Evolutionary conservation across 129 eudicot species (phyloP), one percentile per base, ranked within the genome.

Genomic region (Flaveria bidentis): DNA sequence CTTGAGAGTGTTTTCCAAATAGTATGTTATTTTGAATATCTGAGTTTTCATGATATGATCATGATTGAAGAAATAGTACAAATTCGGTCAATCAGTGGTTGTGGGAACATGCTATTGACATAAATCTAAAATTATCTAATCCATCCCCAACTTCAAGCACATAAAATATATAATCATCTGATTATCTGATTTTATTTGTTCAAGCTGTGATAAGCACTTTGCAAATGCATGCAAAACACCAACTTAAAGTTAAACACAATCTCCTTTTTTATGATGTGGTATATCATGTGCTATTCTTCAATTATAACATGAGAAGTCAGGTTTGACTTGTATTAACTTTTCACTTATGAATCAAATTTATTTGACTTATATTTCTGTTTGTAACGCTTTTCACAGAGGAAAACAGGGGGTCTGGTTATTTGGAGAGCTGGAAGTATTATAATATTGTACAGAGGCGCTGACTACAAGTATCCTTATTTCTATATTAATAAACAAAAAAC

Each of bases 401-500:
- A 91, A 83, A 94, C 99, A 1, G 99, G 99, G 72, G 99, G 99
- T 58, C 79, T 94, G 78, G 97, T 94, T 80, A 18, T 94, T 50
- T 94, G 97, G 99, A 89, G 99, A 76, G 77, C 99, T 67, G 99
- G 99, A 81, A 84, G 93, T 64, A 89, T 83, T 39, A 91, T 94
- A 63, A 65, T 94, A 53, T 53, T 94, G 82, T 94, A 89, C 86
- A 86, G 99, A 77, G 99, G 99, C 71, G 78, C 85, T 3, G 84
- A 94, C 73, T 94, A 94, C 77, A 84, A 89, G 85, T 94, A 85
- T 80, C 99, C 99, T 20, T 94, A 94, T 82, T 94, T 94, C 87
- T 74, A 76, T 14, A 39, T 75, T 55, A 81, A 86, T 30, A 71
- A 81, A 30, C 67, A 12, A 41, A 77, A 60, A n/a, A 55, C 71